A percentile compares a stretch with the other conserved stretches of the same genome.
Evolutionary conservation across 495 filamentous ascomycete genomes (phyloP).

Genomic region (Clohesyomyces aquaticus): DNA sequence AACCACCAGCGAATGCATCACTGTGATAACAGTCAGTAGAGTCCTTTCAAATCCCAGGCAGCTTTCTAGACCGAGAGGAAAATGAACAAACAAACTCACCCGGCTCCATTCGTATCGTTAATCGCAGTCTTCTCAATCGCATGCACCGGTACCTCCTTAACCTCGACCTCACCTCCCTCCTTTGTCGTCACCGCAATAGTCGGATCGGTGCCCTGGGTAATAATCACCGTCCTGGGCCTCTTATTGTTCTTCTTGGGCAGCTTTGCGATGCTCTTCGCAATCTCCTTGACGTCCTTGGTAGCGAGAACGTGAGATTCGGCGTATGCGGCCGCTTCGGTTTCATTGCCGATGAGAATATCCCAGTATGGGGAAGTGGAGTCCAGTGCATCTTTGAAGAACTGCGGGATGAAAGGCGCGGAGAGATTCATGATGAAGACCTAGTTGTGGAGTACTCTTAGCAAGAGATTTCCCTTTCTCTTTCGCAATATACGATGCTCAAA

Average conservation of each 20-base stretch:
- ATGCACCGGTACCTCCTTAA: constrained; percentile 79
- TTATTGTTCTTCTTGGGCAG: constrained; percentile 88
- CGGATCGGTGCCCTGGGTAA: constrained; percentile 91
- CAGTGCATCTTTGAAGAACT: constrained; percentile 96
- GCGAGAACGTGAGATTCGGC: constrained; percentile 71
- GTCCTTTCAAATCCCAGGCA: neutral
- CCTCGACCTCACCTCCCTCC: constrained; percentile 62
- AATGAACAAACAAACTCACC: constrained; percentile 53
- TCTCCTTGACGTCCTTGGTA: constrained; percentile 79
- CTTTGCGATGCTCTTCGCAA: constrained; percentile 80
- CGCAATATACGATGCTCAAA: too few relatives aligned
- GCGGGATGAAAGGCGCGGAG: constrained; percentile 90
- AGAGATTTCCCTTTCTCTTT: too few relatives aligned
- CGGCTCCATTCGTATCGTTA: constrained; percentile 94
- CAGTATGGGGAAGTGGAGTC: constrained; percentile 84
- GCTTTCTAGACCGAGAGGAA: too few relatives aligned
- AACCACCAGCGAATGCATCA: constrained; percentile 95
- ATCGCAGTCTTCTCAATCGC: constrained; percentile 74
- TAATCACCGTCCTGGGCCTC: constrained; percentile 77
- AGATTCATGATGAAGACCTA: constrained; percentile 84
- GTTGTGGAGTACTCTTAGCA: neutral
- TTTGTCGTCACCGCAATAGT: constrained; percentile 76
- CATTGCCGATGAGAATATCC: constrained; percentile 97
- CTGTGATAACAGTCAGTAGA: constrained; percentile 46
- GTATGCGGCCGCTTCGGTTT: constrained; percentile 87